Base-by-base conservation (phyloP, 805 yeast species). In the Hanseniaspora occidentalis region DNA sequence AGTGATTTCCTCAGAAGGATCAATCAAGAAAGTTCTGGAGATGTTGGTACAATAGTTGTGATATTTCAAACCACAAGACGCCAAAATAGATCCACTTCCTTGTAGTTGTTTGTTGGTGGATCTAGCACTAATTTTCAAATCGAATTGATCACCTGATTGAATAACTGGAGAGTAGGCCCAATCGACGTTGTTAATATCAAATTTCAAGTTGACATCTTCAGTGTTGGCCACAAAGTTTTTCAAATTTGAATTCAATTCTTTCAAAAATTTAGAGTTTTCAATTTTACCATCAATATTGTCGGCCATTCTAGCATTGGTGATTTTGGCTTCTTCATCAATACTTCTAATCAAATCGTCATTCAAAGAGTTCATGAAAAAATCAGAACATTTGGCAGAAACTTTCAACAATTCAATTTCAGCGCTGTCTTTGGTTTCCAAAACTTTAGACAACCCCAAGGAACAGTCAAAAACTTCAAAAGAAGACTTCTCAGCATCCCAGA, bases 101-200 rank as follows among this genome's bases (percentile, higher is more conserved):
- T 72, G 70, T 39, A 81, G 65, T 48, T 71, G 73, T 35, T 74
- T 73, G 44, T 75, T 71, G 39, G 75, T 73, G 1, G 95, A 79
- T 43, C 77, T 74, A 1, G 94, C 95, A 43, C 89, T 77, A 34
- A 94, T 88, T 51, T 72, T 78, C 53, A 88, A 66, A 58, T 86
- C 95, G 54, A 77, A 88, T 41, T 77, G 75, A 26, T 84, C 85
- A 41, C 94, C 94, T 50, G 94, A 80, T 63, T 85, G 94, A 40
- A 86, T 71, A 39, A 86, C 83, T 22, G 97, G 96, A 41, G 86
- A 76, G 59, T 84, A 85, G 48, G 94, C 83, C 96, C 96, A 89
- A 57, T 89, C 97, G 17, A 89, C 63, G 47, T 76, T 73, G 45
- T 74, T 76, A 4, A 79, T 66, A 52, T 85, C 94, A 45, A 86